phyloP scores from a whole-genome alignment of 106 monocot species.

The Dendrobium nobile region DNA sequence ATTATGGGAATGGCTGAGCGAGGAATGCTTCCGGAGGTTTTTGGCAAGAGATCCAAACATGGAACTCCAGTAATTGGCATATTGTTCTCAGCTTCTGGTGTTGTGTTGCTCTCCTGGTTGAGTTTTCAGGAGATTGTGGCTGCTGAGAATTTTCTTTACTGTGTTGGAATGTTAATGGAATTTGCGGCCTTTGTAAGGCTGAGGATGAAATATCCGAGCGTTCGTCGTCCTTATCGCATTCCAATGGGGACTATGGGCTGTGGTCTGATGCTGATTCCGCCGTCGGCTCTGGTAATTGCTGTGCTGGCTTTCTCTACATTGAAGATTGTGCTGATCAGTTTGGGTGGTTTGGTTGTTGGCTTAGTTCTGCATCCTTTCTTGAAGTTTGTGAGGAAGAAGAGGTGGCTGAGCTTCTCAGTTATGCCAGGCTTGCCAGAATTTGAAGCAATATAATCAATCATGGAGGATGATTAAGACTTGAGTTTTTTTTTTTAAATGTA shows the following conservation, averaged over 20 bases:
- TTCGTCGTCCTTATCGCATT: slow-evolving; percentile 22
- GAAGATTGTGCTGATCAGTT: slow-evolving; percentile 25
- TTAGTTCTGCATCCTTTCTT: slow-evolving; percentile 30
- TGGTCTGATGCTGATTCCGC: slow-evolving; percentile 27
- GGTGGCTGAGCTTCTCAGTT: slow-evolving; percentile 33
- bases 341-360: slow-evolving; percentile 22
- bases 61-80: slow-evolving; percentile 40
- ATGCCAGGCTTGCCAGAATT: slow-evolving; percentile 28
- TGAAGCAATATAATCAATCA: neutral
- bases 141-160: slow-evolving; percentile 42
- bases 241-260: slow-evolving; percentile 24
- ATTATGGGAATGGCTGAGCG: slow-evolving; percentile 41
- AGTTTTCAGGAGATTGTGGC: slow-evolving; percentile 54
- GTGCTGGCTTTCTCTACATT: slow-evolving; percentile 28
- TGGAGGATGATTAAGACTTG: too few relatives aligned
- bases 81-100: slow-evolving; percentile 40
- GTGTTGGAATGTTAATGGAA: slow-evolving; percentile 36
- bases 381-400: slow-evolving; percentile 27
- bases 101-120: slow-evolving; percentile 35
- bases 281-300: slow-evolving; percentile 22
- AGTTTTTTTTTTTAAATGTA: too few relatives aligned
- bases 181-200: slow-evolving; percentile 32
- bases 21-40: slow-evolving; percentile 41
- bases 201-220: slow-evolving; percentile 24
- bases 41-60: slow-evolving; percentile 24